Conservation (phyloP, 2,329 filamentous ascomycete species). For the Zasmidium cellare region DNA sequence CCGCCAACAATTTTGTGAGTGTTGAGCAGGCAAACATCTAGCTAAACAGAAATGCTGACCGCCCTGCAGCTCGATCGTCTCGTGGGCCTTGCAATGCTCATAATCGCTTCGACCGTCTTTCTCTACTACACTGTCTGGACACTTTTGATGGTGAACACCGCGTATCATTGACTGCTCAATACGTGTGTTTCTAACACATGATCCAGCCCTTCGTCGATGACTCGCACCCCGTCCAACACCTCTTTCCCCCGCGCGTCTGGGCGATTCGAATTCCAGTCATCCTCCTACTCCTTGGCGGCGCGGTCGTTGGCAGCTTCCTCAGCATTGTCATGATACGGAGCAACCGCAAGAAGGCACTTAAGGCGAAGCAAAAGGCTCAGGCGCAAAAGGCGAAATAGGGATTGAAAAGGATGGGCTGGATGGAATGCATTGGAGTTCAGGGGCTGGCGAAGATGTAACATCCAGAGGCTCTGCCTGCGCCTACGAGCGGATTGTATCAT, state of each 20-base stretch:
- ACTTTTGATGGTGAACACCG: constrained; percentile 75
- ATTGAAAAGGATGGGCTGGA: background rate
- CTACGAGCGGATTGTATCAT: background rate
- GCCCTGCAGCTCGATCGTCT: constrained; percentile 82
- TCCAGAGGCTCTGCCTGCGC: background rate
- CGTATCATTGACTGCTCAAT: background rate
- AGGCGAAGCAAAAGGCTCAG: constrained; percentile 74
- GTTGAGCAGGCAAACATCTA: background rate
- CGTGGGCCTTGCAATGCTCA: constrained; percentile 73
- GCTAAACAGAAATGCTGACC: background rate
- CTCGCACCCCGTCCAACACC: constrained; percentile 86
- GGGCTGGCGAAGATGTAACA: background rate
- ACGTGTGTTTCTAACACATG: background rate
- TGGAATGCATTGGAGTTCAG: constrained; percentile 3
- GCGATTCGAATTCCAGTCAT: constrained; percentile 98
- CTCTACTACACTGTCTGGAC: constrained; percentile 98
- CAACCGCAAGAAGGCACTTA: constrained; percentile 95
- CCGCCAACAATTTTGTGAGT: background rate
- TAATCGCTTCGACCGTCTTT: constrained; percentile 71
- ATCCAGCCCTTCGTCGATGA: constrained; percentile 91
- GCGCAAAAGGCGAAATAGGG: constrained; percentile 64
- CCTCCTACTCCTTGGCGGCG: constrained; percentile 84
- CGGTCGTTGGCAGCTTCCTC: constrained; percentile 94
- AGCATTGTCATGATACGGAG: constrained; percentile 98
- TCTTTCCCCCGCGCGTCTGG: constrained; percentile 98